Conservation (phyloP, 2,329 filamentous ascomycete genomes). For the Calonectria hawksworthii region DNA sequence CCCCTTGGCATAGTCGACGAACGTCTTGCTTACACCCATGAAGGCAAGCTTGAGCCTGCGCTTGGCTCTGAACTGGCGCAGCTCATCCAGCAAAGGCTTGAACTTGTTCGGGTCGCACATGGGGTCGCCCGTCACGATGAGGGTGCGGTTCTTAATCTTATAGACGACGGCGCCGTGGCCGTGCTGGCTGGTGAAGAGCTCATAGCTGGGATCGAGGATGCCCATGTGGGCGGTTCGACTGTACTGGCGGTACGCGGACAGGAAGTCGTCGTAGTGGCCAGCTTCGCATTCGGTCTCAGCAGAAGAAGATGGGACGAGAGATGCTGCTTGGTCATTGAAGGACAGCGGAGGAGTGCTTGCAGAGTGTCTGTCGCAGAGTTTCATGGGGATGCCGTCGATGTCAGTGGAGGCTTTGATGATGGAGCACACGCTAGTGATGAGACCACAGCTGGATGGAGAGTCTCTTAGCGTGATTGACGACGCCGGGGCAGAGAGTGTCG, state of each 20-base stretch:
- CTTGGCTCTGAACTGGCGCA: constrained; percentile 25
- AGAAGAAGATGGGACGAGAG: background rate
- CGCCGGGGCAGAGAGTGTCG: constrained; percentile 7
- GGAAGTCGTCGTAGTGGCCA: background rate
- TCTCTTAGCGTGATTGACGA: constrained; percentile 12
- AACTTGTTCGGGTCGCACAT: constrained; percentile 29
- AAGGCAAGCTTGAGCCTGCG: constrained; percentile 33
- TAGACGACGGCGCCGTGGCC: constrained; percentile 36
- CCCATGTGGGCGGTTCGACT: constrained; percentile 41
- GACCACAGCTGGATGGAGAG: background rate
- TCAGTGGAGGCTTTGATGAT: constrained; percentile 9
- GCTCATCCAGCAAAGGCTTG: constrained; percentile 31
- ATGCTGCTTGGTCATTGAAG: background rate
- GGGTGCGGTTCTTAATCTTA: constrained; percentile 31
- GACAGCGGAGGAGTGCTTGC: constrained; percentile 2
- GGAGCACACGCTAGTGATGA: constrained; percentile 18
- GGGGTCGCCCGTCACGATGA: constrained; percentile 38
- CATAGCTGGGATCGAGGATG: constrained; percentile 39
- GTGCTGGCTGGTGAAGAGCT: constrained; percentile 34
- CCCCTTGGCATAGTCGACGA: constrained; percentile 24
- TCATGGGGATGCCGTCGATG: constrained; percentile 13
- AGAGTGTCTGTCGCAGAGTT: background rate
- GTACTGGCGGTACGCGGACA: constrained; percentile 28
- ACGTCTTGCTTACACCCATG: constrained; percentile 34
- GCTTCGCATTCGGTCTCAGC: background rate